These are phyloP conservation scores for Mycena leptocephala DNA, from an alignment of 768 basidiomycete genomes.

Conservation along the genomic window DNA sequence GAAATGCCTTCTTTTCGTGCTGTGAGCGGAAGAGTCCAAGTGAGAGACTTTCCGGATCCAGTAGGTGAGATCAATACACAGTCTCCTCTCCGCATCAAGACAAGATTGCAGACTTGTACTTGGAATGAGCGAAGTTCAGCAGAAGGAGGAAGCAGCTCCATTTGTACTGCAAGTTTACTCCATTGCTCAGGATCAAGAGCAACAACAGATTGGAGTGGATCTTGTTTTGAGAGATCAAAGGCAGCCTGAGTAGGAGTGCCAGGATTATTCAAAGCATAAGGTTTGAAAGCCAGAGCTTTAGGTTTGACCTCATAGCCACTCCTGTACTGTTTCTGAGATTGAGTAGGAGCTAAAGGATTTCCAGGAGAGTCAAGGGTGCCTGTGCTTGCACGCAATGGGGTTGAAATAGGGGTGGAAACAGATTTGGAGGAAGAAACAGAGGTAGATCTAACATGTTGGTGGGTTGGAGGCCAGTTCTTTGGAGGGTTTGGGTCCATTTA, in stretches of 20 bases:
- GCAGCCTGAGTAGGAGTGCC: no score
- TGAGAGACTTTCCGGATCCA: no score
- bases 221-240: no score
- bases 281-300: background rate
- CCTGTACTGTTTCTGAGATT: no score
- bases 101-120: constrained; percentile 34
- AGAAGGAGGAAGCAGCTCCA: no score
- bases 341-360: no score
- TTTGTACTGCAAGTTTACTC: background rate
- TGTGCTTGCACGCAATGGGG: no score
- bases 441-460: background rate
- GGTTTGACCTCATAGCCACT: no score
- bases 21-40: constrained; percentile 40
- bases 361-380: no score
- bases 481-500: background rate
- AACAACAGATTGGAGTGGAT: background rate
- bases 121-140: constrained; percentile 28
- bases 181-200: background rate
- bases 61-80: constrained; percentile 40
- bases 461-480: background rate
- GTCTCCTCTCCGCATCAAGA: constrained; percentile 34
- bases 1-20: no score
- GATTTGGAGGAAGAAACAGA: no score
- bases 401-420: no score
- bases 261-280: background rate